phyloP scores from a whole-genome alignment of 495 filamentous ascomycete genomes.

The Parachaetomium inaequale region DNA sequence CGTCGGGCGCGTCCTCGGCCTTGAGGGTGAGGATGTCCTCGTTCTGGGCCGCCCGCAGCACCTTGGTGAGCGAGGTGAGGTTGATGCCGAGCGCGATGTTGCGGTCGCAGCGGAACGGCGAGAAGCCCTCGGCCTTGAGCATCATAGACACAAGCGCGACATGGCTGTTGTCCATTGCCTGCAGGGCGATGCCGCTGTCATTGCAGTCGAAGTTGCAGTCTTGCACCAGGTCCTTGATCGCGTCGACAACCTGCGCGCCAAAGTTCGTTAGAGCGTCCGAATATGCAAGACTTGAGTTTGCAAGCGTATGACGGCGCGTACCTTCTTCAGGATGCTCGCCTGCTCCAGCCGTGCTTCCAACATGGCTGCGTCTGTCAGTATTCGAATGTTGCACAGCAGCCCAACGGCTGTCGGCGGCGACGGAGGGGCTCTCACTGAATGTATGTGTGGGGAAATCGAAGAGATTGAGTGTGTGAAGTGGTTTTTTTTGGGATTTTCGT shows the following conservation, averaged over 20 bases:
- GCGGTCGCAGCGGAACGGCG: slow-evolving; percentile 96
- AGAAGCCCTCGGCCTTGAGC: slow-evolving; percentile 92
- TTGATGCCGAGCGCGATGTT: slow-evolving; percentile 99
- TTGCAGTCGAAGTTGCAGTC: slow-evolving; percentile 99
- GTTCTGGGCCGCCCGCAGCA: slow-evolving; percentile 88
- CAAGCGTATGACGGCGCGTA: slow-evolving; percentile 34
- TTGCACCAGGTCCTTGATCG: slow-evolving; percentile 98
- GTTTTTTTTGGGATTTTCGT: neutral
- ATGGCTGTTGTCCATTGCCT: slow-evolving; percentile 99
- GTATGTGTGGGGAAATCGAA: neutral
- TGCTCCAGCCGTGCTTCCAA: slow-evolving; percentile 96
- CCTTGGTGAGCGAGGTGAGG: slow-evolving; percentile 92
- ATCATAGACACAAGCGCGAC: slow-evolving; percentile 98
- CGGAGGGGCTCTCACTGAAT: slow-evolving; percentile 15
- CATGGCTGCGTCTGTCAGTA: slow-evolving; percentile 49
- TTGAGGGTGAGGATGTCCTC: slow-evolving; percentile 95
- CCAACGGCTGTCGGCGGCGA: neutral
- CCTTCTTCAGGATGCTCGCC: slow-evolving; percentile 93
- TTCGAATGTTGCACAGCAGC: neutral
- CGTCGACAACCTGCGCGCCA: slow-evolving; percentile 77
- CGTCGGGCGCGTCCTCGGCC: slow-evolving; percentile 94
- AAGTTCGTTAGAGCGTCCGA: neutral
- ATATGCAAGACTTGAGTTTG: neutral
- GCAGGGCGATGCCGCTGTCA: slow-evolving; percentile 95
- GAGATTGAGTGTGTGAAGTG: neutral